Evolutionary conservation across 1,139 yeast species (phyloP).

Genomic region (Taiozyma sp.): DNA sequence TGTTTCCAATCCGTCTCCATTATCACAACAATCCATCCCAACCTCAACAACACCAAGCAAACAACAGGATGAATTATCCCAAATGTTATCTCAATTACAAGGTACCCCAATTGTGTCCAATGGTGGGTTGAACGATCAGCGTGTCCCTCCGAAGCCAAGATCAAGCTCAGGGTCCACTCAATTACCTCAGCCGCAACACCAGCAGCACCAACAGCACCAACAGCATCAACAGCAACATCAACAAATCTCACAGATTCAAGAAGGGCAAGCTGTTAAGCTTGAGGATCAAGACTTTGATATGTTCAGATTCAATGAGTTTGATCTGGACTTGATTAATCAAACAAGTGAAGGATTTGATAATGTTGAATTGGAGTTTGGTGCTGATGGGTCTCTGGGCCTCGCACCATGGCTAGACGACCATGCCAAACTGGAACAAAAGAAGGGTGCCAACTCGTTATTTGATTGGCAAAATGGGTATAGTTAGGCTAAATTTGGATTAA

Average conservation of each 20-base stretch:
- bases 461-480: slow-evolving; percentile 22
- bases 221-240: background rate
- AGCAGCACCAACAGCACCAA: background rate
- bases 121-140: slow-evolving; percentile 8
- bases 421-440: background rate
- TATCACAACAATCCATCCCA: slow-evolving; percentile 8
- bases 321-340: slow-evolving; percentile 6
- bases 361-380: slow-evolving; percentile 40
- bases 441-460: slow-evolving; percentile 13
- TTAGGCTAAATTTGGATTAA: background rate
- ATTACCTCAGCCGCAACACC: background rate
- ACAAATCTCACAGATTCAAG: background rate
- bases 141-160: slow-evolving; percentile 4
- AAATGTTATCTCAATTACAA: slow-evolving; percentile 23
- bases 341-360: slow-evolving; percentile 11
- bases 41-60: background rate
- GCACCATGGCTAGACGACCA: slow-evolving; percentile 43
- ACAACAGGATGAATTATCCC: slow-evolving; percentile 15
- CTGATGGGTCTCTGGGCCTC: slow-evolving; percentile 64
- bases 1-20: slow-evolving; percentile 15
- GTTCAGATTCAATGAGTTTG: slow-evolving; percentile 4
- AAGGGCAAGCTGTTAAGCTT: background rate
- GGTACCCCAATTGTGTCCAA: slow-evolving; percentile 19
- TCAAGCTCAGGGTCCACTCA: background rate
- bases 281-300: background rate